Evolutionary conservation across 768 basidiomycete genomes (phyloP), one percentile per base, ranked within the genome.

Genomic region (Lyophyllum semitale): DNA sequence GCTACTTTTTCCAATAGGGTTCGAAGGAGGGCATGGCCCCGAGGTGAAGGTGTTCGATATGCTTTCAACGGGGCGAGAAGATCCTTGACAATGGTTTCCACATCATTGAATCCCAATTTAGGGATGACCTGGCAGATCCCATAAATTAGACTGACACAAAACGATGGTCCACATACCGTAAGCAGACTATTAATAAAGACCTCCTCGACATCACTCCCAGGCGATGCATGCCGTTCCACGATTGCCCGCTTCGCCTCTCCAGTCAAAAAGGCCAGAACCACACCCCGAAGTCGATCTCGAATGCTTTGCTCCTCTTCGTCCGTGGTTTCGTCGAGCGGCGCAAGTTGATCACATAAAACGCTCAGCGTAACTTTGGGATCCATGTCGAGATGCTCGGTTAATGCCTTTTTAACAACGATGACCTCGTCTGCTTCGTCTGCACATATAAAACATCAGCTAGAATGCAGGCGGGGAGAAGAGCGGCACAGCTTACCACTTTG

Each of bases 391-490:
- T 89, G 88, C 57, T 82, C 77, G 1, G 76, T 67, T 15, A 89
- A 74, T 17, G 85, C 82, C 51, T 74, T 69, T 61, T 84, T 83
- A 22, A 90, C 87, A 30, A 86, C 75, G 0, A 61, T 67, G 11
- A 88, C 83, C 66, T 90, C 88, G 46, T 82, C 79, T 0, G 75
- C 80, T 68, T 90, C 88, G 58, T 88, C 89, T 86, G 50, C 46
- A 51, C 38, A 53, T 37, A 50, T 51, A 15, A 4, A 13, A 48
- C 22, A 37, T 49, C 8, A 61, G 44, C 20, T 56, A 43, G 29
- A 8, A 43, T 8, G 27, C 27, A 27, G 15, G 29, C 48, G 27
- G n/a, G n/a, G 2, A 30, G 25, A 18, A 18, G 17, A 32, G 11
- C 37, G 29, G 18, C 15, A 7, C 44, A 33, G 75, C 85, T 68